phyloP scores from a whole-genome alignment of 345 rosid genomes.

The Lagerstroemia speciosa region DNA sequence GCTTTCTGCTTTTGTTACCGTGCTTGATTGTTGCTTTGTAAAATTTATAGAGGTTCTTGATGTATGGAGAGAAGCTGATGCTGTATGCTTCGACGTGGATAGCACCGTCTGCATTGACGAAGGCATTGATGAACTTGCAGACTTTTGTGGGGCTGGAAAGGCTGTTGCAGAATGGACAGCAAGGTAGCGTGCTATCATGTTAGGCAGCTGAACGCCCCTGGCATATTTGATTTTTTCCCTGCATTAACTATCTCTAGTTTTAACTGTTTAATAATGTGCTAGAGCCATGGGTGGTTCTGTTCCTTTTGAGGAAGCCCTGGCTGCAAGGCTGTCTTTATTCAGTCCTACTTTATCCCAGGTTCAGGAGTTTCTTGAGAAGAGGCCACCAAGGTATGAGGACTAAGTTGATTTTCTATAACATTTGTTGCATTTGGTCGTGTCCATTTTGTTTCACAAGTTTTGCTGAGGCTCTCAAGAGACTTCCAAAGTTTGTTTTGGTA shows the following conservation, averaged over 20 bases:
- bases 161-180: slow-evolving; percentile 98
- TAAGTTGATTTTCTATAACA: not conserved
- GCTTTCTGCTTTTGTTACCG: not conserved
- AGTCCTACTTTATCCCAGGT: slow-evolving; percentile 73
- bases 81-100: slow-evolving; percentile 96
- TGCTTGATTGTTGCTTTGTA: slow-evolving; percentile 17
- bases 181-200: slow-evolving; percentile 35
- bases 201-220: not conserved
- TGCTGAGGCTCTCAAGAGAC: not conserved
- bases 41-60: slow-evolving; percentile 49
- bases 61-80: slow-evolving; percentile 68
- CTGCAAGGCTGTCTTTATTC: slow-evolving; percentile 80
- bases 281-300: slow-evolving; percentile 98
- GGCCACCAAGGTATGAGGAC: slow-evolving; percentile 62
- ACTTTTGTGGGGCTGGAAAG: slow-evolving; percentile 93
- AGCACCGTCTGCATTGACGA: slow-evolving; percentile 94
- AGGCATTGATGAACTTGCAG: slow-evolving; percentile 97
- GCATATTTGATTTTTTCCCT: not conserved
- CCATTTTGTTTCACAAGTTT: not conserved
- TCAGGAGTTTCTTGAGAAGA: slow-evolving; percentile 62
- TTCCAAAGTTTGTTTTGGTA: not conserved
- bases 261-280: slow-evolving; percentile 15
- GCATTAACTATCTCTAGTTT: not conserved
- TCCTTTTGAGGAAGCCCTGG: slow-evolving; percentile 90
- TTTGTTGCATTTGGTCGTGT: not conserved